A percentile compares a stretch with the other conserved stretches of the same genome.
Conservation (phyloP, 306 rosid species). For the Vicia faba region DNA sequence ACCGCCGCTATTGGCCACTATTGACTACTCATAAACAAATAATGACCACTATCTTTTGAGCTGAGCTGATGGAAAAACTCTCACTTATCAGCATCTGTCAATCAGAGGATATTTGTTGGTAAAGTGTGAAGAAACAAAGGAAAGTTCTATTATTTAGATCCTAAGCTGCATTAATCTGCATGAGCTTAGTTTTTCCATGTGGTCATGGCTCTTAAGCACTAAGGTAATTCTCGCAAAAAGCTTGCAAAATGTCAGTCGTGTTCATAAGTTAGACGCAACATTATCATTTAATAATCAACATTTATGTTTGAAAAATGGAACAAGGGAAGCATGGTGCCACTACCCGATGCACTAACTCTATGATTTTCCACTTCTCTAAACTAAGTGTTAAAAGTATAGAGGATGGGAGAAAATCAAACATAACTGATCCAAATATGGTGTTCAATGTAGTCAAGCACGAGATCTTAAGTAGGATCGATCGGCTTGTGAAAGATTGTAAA, state of each 20-base stretch:
- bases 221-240: background rate
- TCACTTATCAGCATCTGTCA: background rate
- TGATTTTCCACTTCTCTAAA: background rate
- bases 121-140: conserved; percentile 9
- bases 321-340: background rate
- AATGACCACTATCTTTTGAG: conserved; percentile 16
- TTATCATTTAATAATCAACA: too few relatives aligned
- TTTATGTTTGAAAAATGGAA: background rate
- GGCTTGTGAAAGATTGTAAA: too few relatives aligned
- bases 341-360: background rate
- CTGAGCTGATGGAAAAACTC: conserved; percentile 16
- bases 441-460: too few relatives aligned
- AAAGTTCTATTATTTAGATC: background rate
- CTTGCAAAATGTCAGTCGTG: background rate
- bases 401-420: background rate
- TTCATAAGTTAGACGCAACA: background rate
- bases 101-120: conserved; percentile 19
- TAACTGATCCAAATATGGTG: too few relatives aligned
- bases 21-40: background rate
- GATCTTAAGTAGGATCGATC: too few relatives aligned
- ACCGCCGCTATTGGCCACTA: too few relatives aligned
- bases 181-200: background rate
- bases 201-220: background rate
- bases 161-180: background rate
- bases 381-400: background rate